Evolutionary conservation across 306 rosid species (phyloP).

Genomic region (Datisca glomerata): DNA sequence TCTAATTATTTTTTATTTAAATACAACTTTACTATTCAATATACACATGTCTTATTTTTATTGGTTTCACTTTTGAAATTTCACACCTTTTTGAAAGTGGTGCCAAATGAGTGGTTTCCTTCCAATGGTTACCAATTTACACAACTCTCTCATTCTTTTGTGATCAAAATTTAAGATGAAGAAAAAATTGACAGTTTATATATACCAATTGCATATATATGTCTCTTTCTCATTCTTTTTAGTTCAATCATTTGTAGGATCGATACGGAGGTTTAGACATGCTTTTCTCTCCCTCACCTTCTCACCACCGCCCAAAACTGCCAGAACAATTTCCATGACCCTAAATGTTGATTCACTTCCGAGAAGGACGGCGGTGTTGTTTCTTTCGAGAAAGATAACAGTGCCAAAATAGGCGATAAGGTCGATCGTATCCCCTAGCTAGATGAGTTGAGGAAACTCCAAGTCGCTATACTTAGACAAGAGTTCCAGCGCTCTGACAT

Average conservation of each 20-base stretch:
- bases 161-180: no score
- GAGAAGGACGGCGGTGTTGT: slow-evolving; percentile 21
- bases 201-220: slow-evolving; percentile 11
- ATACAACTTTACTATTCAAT: no score
- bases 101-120: no score
- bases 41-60: no score
- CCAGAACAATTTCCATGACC: slow-evolving; percentile 46
- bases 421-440: slow-evolving; percentile 55
- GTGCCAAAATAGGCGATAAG: slow-evolving; percentile 6
- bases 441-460: slow-evolving; percentile 47
- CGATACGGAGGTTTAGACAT: slow-evolving; percentile 49
- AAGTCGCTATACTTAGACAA: slow-evolving; percentile 60
- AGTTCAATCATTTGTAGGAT: no score
- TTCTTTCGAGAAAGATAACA: slow-evolving; percentile 13
- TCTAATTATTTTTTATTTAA: no score
- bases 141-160: no score
- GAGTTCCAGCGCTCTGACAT: slow-evolving; percentile 56
- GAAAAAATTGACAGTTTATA: no score
- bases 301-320: slow-evolving; percentile 50
- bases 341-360: slow-evolving; percentile 40
- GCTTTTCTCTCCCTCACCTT: slow-evolving; percentile 40
- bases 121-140: no score
- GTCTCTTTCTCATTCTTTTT: no score
- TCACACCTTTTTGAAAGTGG: no score
- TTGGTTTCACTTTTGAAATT: no score